phyloP scores from a whole-genome alignment of 1,139 yeast species.

The Magnusiomyces suaveolens region DNA sequence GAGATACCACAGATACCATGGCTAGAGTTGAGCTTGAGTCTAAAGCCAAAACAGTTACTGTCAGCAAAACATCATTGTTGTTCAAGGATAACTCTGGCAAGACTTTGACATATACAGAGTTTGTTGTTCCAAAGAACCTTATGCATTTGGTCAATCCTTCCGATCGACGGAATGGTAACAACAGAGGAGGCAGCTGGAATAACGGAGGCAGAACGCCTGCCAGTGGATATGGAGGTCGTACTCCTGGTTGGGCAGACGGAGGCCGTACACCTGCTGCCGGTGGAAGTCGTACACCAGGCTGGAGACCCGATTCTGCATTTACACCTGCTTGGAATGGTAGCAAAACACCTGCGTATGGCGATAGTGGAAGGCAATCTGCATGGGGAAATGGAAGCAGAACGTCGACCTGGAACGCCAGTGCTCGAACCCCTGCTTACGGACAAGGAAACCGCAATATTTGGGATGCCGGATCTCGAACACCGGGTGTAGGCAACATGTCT shows the following conservation, averaged over 20 bases:
- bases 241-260: conserved; percentile 22
- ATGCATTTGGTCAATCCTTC: conserved; percentile 14
- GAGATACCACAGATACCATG: conserved; percentile 81
- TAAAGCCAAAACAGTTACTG: conserved; percentile 78
- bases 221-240: conserved; percentile 25
- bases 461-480: conserved; percentile 21
- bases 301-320: conserved; percentile 33
- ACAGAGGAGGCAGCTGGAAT: conserved; percentile 18
- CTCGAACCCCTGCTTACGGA: conserved; percentile 36
- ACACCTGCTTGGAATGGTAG: conserved; percentile 37
- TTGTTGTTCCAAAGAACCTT: conserved; percentile 45
- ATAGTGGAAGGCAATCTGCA: conserved; percentile 28
- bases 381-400: conserved; percentile 32
- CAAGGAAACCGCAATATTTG: conserved; percentile 19
- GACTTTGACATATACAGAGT: conserved; percentile 68
- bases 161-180: conserved; percentile 17
- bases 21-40: conserved; percentile 94
- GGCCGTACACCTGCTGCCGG: conserved; percentile 36
- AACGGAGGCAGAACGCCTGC: conserved; percentile 18
- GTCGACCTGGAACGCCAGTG: conserved; percentile 39
- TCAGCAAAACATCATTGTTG: conserved; percentile 65
- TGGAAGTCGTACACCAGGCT: conserved; percentile 44
- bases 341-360: conserved; percentile 37
- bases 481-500: conserved; percentile 21
- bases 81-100: conserved; percentile 57